A percentile compares a stretch with the other conserved stretches of the same genome.
phyloP scores from a whole-genome alignment of 257 asterid genomes.

The Solanum tacnaense region DNA sequence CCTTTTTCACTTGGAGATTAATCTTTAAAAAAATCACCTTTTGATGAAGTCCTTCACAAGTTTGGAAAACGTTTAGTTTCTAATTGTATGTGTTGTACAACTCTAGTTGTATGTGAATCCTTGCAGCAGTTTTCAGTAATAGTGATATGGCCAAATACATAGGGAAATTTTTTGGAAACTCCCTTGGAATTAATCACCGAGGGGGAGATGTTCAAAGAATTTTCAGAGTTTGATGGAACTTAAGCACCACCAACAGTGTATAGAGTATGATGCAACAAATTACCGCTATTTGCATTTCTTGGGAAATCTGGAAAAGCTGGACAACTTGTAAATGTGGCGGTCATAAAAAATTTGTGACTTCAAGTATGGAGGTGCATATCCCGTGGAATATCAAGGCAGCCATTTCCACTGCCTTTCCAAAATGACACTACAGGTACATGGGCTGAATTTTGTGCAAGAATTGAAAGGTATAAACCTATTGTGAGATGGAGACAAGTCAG shows the following conservation, averaged over 20 bases:
- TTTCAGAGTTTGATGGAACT: not conserved
- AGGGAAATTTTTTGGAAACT: not conserved
- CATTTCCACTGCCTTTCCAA: not conserved
- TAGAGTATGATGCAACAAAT: not conserved
- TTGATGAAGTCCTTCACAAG: too few relatives aligned
- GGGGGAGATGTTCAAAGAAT: not conserved
- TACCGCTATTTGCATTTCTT: too few relatives aligned
- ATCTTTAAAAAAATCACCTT: too few relatives aligned
- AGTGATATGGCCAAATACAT: not conserved
- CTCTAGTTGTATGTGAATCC: not conserved
- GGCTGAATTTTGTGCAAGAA: too few relatives aligned
- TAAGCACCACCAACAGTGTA: not conserved
- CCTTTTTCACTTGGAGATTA: too few relatives aligned
- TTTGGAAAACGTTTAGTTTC: not conserved
- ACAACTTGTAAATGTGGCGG: not conserved
- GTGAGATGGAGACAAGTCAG: too few relatives aligned
- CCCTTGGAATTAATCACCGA: not conserved
- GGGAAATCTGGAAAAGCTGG: not conserved
- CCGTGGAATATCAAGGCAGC: not conserved
- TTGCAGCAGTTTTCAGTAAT: not conserved
- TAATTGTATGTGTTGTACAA: not conserved
- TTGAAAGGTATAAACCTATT: too few relatives aligned
- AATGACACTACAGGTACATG: not conserved
- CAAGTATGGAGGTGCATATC: not conserved
- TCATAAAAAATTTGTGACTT: not conserved